Conservation (phyloP, 257 asterid species). For the Solanum sitiens region DNA sequence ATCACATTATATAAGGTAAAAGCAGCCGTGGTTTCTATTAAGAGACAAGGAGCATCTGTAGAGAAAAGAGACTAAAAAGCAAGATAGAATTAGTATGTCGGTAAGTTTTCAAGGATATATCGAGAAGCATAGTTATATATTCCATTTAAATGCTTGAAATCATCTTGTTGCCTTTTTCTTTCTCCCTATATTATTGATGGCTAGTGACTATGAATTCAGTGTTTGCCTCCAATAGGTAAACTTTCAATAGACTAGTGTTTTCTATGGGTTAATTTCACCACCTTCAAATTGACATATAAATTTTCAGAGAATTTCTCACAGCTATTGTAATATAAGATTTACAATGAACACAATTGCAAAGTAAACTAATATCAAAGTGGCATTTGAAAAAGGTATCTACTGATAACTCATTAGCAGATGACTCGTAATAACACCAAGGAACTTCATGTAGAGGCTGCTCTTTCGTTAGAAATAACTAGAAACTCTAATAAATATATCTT, state of each 20-base stretch:
- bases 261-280: background rate
- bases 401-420: background rate
- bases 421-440: background rate
- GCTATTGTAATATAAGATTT: background rate
- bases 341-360: background rate
- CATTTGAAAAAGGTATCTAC: background rate
- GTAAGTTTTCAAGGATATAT: no score
- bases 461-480: background rate
- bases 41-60: no score
- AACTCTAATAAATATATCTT: background rate
- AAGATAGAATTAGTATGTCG: no score
- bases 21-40: no score
- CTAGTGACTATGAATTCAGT: background rate
- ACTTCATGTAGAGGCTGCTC: background rate
- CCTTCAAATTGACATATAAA: background rate
- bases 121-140: no score
- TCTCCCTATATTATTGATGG: background rate
- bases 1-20: no score
- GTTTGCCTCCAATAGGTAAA: background rate
- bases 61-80: no score
- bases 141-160: no score
- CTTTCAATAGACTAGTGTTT: background rate
- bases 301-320: background rate
- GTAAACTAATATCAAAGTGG: background rate
- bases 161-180: no score